Conservation (phyloP, 2,329 filamentous ascomycete species). For the Pestalotiopsis sp. region DNA sequence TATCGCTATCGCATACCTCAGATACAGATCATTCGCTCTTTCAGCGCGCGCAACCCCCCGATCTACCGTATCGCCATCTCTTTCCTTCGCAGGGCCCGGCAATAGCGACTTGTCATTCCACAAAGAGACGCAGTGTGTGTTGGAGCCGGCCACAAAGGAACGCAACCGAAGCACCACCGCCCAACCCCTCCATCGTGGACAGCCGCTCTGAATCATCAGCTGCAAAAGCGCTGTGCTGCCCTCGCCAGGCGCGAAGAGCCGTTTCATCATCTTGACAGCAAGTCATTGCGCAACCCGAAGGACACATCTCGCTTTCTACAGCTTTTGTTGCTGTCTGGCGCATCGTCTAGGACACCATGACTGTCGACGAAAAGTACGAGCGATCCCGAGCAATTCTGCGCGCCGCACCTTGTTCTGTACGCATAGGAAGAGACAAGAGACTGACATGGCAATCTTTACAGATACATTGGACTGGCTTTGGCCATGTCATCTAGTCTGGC, state of each 20-base stretch:
- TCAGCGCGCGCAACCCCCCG: neutral
- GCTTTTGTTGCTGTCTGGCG: neutral
- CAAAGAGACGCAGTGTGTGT: neutral
- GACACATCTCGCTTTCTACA: neutral
- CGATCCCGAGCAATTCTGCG: neutral
- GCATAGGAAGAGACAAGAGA: constrained; percentile 11
- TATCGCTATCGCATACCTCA: neutral
- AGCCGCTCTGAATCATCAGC: neutral
- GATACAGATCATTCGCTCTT: neutral
- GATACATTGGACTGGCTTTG: constrained; percentile 76
- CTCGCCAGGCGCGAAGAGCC: constrained; percentile 12
- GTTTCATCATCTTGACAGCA: neutral
- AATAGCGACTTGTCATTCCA: neutral
- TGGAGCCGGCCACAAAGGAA: neutral
- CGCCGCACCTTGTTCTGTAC: neutral
- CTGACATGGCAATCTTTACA: constrained; percentile 41
- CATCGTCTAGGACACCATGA: constrained; percentile 3
- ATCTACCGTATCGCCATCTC: neutral
- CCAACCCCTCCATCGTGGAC: neutral
- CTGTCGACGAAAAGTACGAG: constrained; percentile 12
- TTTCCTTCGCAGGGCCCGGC: neutral
- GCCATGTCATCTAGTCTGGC: constrained; percentile 76
- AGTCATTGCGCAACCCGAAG: neutral
- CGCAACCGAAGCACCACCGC: neutral
- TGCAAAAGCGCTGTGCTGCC: neutral